A percentile compares a stretch with the other conserved stretches of the same genome.
Conservation (phyloP, 768 basidiomycete genomes). For the Lactarius hengduanensis region DNA sequence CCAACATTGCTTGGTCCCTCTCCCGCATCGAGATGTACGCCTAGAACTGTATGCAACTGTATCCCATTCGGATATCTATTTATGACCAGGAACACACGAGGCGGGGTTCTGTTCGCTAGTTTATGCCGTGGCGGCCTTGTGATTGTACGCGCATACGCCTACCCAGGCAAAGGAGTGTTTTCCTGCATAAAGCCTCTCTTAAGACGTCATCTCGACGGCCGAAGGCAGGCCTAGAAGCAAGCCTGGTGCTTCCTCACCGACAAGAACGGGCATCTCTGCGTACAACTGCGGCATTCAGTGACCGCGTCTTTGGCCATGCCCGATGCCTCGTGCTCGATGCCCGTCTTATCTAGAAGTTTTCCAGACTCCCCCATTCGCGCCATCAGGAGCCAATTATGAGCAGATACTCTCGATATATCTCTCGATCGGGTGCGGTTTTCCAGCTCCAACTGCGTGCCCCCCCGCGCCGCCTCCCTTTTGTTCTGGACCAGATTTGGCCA, state of each 20-base stretch:
- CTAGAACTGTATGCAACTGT: not conserved
- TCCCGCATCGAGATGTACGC: not conserved
- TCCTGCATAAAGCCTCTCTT: not conserved
- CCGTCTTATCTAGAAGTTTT: slow-evolving; percentile 1
- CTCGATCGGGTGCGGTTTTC: not conserved
- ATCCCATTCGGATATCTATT: not conserved
- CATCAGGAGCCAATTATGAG: not conserved
- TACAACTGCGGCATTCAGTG: not conserved
- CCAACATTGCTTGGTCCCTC: not conserved
- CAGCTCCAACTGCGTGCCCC: not conserved
- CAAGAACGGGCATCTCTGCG: not conserved
- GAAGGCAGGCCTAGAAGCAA: not conserved
- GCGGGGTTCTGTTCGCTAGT: not conserved
- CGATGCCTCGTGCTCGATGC: not conserved
- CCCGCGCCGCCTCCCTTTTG: not conserved
- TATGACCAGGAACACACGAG: slow-evolving; percentile 2
- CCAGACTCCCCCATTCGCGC: not conserved
- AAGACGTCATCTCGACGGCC: slow-evolving; percentile 10
- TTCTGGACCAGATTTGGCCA: not conserved
- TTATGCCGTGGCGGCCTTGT: not conserved
- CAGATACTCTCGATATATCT: not conserved
- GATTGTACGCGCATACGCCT: not conserved
- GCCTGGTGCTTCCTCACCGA: not conserved
- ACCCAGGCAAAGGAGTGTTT: not conserved
- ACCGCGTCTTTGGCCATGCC: not conserved